phyloP scores from a whole-genome alignment of 306 rosid species.

The Hippophae gyantsensis region DNA sequence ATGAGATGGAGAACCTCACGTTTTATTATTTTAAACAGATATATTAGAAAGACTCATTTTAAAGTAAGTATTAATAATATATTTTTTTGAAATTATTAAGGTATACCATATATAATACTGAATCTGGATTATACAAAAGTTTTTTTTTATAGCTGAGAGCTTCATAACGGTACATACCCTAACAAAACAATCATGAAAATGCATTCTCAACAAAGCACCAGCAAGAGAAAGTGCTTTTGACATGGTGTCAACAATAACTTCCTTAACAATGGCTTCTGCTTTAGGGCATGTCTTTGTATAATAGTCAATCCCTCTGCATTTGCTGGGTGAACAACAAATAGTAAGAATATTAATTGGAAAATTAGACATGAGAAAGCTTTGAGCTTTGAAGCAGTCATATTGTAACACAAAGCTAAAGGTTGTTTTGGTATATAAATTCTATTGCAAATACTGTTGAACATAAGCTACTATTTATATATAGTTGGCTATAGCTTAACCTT shows the following conservation, averaged over 20 bases:
- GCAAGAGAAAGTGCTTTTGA: constrained; percentile 20
- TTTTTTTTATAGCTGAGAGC: too few relatives aligned
- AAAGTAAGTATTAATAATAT: too few relatives aligned
- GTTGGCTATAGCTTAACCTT: neutral
- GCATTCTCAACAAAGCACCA: constrained; percentile 32
- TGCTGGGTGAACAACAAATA: neutral
- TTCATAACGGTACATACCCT: constrained; percentile 11
- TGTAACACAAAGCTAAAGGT: too few relatives aligned
- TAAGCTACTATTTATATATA: constrained; percentile 3
- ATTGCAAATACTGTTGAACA: neutral
- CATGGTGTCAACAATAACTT: constrained; percentile 10
- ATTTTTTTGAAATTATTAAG: too few relatives aligned
- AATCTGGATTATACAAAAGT: too few relatives aligned
- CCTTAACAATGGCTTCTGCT: constrained; percentile 21
- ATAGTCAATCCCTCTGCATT: constrained; percentile 21
- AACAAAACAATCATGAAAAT: constrained; percentile 40
- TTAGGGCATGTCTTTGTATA: constrained; percentile 22
- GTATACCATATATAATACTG: too few relatives aligned
- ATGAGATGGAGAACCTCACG: too few relatives aligned
- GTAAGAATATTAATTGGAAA: constrained; percentile 5
- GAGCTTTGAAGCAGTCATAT: constrained; percentile 16
- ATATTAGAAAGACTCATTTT: too few relatives aligned
- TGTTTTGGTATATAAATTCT: neutral
- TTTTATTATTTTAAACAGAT: too few relatives aligned
- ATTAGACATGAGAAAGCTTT: neutral